These are phyloP conservation scores for Yamadazyma sp. DNA, from an alignment of 805 yeast species.

Conservation along the genomic window DNA sequence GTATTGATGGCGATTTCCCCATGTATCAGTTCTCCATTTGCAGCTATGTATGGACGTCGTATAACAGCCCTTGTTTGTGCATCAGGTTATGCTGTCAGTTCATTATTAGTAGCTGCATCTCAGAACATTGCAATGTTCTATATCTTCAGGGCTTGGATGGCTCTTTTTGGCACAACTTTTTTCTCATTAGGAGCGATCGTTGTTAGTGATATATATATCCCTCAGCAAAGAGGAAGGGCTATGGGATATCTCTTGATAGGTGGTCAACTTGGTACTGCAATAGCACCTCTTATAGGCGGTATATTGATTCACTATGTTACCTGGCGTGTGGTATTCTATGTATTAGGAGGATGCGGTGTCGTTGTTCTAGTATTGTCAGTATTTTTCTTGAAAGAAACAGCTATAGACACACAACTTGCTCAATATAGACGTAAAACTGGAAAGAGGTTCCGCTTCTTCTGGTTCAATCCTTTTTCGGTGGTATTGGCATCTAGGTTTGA, in stretches of 20 bases:
- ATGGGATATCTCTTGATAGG: slow-evolving; percentile 50
- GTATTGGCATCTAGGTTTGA: slow-evolving; percentile 37
- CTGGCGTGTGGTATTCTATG: slow-evolving; percentile 54
- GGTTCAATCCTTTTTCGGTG: slow-evolving; percentile 43
- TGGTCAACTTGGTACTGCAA: slow-evolving; percentile 50
- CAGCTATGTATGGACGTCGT: slow-evolving; percentile 50
- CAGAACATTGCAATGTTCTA: slow-evolving; percentile 52
- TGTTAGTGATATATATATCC: slow-evolving; percentile 48
- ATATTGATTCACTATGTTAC: slow-evolving; percentile 46
- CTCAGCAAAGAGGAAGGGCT: slow-evolving; percentile 49
- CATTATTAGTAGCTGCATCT: slow-evolving; percentile 40
- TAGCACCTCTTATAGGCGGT: slow-evolving; percentile 54
- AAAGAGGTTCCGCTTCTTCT: slow-evolving; percentile 29
- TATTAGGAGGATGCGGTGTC: slow-evolving; percentile 44
- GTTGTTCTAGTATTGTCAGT: slow-evolving; percentile 30
- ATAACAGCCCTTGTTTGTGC: slow-evolving; percentile 40
- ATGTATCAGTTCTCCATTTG: slow-evolving; percentile 45
- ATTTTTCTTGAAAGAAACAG: slow-evolving; percentile 47
- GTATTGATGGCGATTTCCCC: slow-evolving; percentile 53
- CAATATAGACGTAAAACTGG: slow-evolving; percentile 7
- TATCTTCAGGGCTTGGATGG: slow-evolving; percentile 47
- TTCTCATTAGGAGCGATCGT: slow-evolving; percentile 51
- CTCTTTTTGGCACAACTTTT: slow-evolving; percentile 53
- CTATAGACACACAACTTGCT: slow-evolving; percentile 22
- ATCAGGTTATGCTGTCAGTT: slow-evolving; percentile 20